Evolutionary conservation across 1,284 basidiomycete genomes (phyloP), one percentile per base, ranked within the genome.

Genomic region (Ganoderma leucocontextum): DNA sequence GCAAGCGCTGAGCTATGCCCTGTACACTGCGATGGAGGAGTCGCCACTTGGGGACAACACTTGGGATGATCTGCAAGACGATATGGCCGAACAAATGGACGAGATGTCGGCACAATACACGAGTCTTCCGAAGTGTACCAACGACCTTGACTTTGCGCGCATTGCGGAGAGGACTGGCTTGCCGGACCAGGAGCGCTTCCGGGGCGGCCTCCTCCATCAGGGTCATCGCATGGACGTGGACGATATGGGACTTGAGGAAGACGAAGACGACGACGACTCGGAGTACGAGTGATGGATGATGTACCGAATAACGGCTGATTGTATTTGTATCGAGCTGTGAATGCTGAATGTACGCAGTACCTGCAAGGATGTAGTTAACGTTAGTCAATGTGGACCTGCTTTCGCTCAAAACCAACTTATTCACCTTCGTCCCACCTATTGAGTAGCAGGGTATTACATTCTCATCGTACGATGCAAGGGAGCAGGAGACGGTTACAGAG

Each of bases 1-100:
- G 29, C 59, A 70, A 42, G 72, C 70, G 15, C 44, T 70, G 41
- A 62, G 69, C 61, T 66, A 65, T 44, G 70, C 67, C 39, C 2
- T 70, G 47, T 41, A 53, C 25, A 25, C n/a, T 22, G 70, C 70
- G 15, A 64, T 41, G 47, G 66, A 67, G 10, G 44, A 68, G 44
- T 70, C 70, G 19, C 53, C 66, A 1, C 47, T 72, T 13, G 68
- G 66, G 8, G 68, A 73, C 53, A 41, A 36, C 0, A 60, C 61
- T 7, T 70, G 64, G 53, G 72, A 70, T 29, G 62, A 60, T 2
- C 6, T 57, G 12, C 38, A 63, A 39, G 55, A 38, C n/a, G 64
- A 68, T 36, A 9, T 22, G 19, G 53, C 57, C 2, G 59, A 41
- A 15, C 62, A 64, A 15, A 62, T 47, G n/a, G 22, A 63, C 41